Evolutionary conservation across 768 basidiomycete species (phyloP).

Genomic region (Hydnomerulius pinastri): DNA sequence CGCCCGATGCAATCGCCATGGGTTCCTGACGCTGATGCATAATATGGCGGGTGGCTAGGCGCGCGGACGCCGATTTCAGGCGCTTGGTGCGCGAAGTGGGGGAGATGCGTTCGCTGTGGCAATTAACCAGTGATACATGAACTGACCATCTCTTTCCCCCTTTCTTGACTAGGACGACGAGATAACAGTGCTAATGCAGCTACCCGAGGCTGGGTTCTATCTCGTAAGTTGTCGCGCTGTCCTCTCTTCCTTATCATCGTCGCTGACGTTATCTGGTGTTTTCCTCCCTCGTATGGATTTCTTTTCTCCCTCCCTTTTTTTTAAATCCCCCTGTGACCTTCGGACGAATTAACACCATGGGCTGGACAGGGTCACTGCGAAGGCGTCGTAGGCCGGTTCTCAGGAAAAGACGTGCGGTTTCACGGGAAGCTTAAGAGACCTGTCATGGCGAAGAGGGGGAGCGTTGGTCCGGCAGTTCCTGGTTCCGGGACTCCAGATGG

Average conservation of each 20-base stretch:
- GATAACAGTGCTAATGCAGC: constrained; percentile 75
- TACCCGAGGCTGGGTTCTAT: constrained; percentile 56
- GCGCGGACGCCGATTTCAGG: too few species aligned
- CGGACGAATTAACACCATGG: background rate
- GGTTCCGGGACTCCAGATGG: background rate
- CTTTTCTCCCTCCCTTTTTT: background rate
- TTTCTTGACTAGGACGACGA: constrained; percentile 64
- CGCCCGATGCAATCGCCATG: too few species aligned
- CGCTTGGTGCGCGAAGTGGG: too few species aligned
- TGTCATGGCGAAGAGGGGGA: constrained; percentile 67
- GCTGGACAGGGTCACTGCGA: constrained; percentile 77
- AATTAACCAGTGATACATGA: background rate
- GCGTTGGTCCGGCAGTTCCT: constrained; percentile 13
- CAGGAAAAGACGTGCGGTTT: constrained; percentile 63
- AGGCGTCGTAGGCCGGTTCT: constrained; percentile 80
- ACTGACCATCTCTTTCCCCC: constrained; percentile 9
- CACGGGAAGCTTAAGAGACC: constrained; percentile 77
- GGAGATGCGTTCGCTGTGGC: background rate
- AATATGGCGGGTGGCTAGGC: too few species aligned
- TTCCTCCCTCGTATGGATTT: background rate
- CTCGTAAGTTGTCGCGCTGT: constrained; percentile 49
- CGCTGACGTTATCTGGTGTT: background rate
- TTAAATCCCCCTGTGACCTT: background rate
- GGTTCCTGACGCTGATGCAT: too few species aligned
- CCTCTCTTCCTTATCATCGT: background rate